These are phyloP conservation scores for Micromonas commoda DNA, from an alignment of 139 green algal species.

Conservation along the genomic window DNA sequence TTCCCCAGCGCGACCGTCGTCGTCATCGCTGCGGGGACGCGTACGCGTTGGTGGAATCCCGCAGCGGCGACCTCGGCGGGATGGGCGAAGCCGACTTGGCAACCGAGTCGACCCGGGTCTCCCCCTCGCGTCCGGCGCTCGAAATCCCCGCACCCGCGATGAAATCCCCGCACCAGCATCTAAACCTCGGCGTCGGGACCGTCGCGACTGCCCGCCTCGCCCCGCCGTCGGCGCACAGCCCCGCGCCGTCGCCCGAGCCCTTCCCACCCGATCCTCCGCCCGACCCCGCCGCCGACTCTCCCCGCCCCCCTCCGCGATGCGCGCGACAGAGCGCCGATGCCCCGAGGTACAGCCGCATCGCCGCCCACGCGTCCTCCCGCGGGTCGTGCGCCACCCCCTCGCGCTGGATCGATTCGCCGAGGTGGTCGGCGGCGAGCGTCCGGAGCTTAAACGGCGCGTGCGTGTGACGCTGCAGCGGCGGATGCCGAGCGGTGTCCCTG, in stretches of 20 bases:
- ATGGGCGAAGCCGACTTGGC: neutral
- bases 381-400: conserved; percentile 3
- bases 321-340: neutral
- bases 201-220: too few relatives aligned
- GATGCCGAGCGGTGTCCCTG: conserved; percentile 25
- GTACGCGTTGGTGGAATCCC: too few relatives aligned
- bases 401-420: neutral
- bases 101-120: neutral
- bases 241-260: too few relatives aligned
- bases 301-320: neutral
- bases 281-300: too few relatives aligned
- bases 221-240: too few relatives aligned
- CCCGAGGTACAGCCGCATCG: conserved; percentile 12
- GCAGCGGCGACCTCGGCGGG: too few relatives aligned
- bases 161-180: neutral
- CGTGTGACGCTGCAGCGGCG: conserved; percentile 9
- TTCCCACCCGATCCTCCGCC: neutral
- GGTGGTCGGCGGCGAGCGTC: neutral
- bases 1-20: too few relatives aligned
- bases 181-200: neutral
- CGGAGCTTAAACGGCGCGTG: conserved; percentile 18
- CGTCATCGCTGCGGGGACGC: too few relatives aligned
- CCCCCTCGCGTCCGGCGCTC: neutral
- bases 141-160: neutral
- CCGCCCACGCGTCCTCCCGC: neutral